Conservation (phyloP, 495 filamentous ascomycete species). For the Neurospora pannonica region DNA sequence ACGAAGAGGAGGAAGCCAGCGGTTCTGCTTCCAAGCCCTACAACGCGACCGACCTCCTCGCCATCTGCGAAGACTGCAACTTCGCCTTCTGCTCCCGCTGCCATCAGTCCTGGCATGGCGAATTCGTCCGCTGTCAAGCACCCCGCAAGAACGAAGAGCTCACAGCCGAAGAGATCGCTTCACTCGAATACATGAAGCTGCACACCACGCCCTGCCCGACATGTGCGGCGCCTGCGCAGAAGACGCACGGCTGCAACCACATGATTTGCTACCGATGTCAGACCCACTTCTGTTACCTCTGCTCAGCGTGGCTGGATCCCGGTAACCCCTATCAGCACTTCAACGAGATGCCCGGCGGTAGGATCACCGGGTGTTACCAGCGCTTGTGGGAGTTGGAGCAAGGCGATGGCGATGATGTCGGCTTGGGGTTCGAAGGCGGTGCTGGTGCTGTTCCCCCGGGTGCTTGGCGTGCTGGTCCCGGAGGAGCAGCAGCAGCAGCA, state of each 20-base stretch:
- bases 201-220: slow-evolving; percentile 89
- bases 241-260: slow-evolving; percentile 92
- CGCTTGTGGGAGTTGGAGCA: slow-evolving; percentile 83
- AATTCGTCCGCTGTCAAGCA: slow-evolving; percentile 52
- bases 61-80: slow-evolving; percentile 81
- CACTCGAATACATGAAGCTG: slow-evolving; percentile 65
- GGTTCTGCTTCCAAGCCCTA: slow-evolving; percentile 8
- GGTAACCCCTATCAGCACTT: slow-evolving; percentile 83
- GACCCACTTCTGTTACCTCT: slow-evolving; percentile 94
- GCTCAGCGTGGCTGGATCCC: slow-evolving; percentile 71
- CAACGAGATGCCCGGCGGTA: slow-evolving; percentile 46
- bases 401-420: slow-evolving; percentile 62
- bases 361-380: slow-evolving; percentile 59
- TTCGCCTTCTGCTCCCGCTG: slow-evolving; percentile 76
- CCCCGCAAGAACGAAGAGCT: slow-evolving; percentile 53
- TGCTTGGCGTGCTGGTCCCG: slow-evolving; percentile 1
- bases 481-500: background rate
- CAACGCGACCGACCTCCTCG: slow-evolving; percentile 39
- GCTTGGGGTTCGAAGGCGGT: slow-evolving; percentile 42
- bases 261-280: slow-evolving; percentile 90
- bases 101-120: slow-evolving; percentile 77
- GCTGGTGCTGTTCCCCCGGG: slow-evolving; percentile 7
- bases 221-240: slow-evolving; percentile 75
- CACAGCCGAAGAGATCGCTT: slow-evolving; percentile 74
- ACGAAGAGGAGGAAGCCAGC: slow-evolving; percentile 30